Evolutionary conservation across 441 rosid genomes (phyloP), one percentile per base, ranked within the genome.

Genomic region (Brassica balearica): DNA sequence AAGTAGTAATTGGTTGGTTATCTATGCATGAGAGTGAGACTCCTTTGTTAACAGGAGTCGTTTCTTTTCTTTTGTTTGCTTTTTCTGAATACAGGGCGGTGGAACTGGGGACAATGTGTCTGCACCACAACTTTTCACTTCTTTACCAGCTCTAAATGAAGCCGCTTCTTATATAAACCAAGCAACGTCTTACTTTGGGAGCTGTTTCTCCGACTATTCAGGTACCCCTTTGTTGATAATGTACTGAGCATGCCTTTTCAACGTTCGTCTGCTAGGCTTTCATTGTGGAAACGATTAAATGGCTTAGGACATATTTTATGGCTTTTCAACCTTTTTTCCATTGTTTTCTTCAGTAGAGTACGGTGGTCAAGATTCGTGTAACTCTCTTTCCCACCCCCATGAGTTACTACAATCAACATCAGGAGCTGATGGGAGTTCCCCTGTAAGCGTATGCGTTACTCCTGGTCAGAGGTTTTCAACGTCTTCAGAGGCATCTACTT

Each of bases 101-200:
- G 76, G 77, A 74, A 48, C 76, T 58, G 67, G 71, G 51, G 83
- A 84, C 77, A 91, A 83, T 67, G 83, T 82, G 20, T 51, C 81
- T 69, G 56, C 85, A 55, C 90, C 96, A 68, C 95, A 88, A 77
- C 27, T 25, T 17, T 17, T 17, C 19, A 17, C 19, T 17, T 17
- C 19, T 17, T 17, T 17, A 69, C 97, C 96, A 65, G 85, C 87
- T 72, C 88, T 95, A 17, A 87, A 86, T 80, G 98, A 90, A 55
- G 98, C 99, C 76, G 87, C 98, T 72, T 85, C 94, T 73, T 91
- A 88, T 78, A 82, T 95, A 73, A 85, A 89, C 71, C 95, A 95
- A 85, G 92, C 97, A 66, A 90, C 98, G 20, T 87, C 94, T 8
- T 88, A 83, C 75, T 59, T 95, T n/a, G 93, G 97, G 14, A 84